Evolutionary conservation across 345 rosid species (phyloP).

Genomic region (Corchorus olitorius): DNA sequence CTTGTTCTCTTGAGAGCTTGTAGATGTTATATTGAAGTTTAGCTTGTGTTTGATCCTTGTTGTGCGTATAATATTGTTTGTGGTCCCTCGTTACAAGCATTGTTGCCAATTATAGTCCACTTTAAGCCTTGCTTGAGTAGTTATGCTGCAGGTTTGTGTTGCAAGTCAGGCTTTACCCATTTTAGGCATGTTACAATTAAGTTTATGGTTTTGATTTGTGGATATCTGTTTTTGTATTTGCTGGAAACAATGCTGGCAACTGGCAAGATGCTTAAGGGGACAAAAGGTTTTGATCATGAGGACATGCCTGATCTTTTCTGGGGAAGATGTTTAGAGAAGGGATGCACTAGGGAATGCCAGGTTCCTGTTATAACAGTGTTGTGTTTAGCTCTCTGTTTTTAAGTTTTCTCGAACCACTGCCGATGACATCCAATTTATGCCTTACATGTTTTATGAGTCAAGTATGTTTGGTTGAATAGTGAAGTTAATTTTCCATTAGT

Average conservation of each 20-base stretch:
- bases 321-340: too few species aligned
- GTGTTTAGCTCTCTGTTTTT: conserved; percentile 6
- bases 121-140: not conserved
- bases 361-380: conserved; percentile 4
- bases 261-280: not conserved
- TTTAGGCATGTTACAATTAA: not conserved
- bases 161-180: not conserved
- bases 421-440: conserved; percentile 7
- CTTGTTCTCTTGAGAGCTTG: not conserved
- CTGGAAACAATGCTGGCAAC: not conserved
- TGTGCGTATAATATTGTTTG: not conserved
- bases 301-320: too few species aligned
- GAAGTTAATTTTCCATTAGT: not conserved
- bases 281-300: too few species aligned
- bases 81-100: not conserved
- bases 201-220: conserved; percentile 6
- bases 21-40: not conserved
- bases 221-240: not conserved
- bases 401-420: not conserved
- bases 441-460: not conserved
- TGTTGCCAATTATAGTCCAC: not conserved
- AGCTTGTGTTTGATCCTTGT: not conserved
- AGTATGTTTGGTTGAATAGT: not conserved
- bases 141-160: not conserved
- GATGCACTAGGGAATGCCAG: too few species aligned